Percentiles rank a stretch among this genome's conserved stretches.
phyloP scores from a whole-genome alignment of 1,284 basidiomycete species.

The Fomitopsis pinicola region DNA sequence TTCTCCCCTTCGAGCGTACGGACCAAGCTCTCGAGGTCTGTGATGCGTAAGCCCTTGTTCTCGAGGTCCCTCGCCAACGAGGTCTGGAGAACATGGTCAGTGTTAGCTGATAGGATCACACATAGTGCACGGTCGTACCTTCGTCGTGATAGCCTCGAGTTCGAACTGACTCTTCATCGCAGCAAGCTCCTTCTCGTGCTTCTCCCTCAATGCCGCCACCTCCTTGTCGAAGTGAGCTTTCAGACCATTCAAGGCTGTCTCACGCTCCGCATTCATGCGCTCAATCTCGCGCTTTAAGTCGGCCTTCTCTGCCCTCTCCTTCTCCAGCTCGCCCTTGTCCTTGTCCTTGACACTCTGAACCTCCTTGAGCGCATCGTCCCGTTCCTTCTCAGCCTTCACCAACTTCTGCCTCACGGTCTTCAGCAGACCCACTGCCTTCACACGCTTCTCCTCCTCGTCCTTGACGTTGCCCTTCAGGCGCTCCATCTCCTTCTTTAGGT shows the following conservation, averaged over 20 bases:
- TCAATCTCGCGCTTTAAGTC: conserved; percentile 60
- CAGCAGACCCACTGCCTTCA: conserved; percentile 86
- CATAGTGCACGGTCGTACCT: conserved; percentile 45
- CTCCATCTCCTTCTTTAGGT: conserved; percentile 57
- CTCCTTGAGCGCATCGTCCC: conserved; percentile 72
- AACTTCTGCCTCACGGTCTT: conserved; percentile 92
- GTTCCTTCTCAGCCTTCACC: conserved; percentile 89
- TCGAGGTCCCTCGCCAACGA: conserved; percentile 66
- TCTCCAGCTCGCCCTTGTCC: conserved; percentile 58
- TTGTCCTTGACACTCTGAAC: conserved; percentile 46
- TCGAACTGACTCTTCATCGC: conserved; percentile 71
- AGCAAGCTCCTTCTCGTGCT: conserved; percentile 69
- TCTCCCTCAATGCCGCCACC: conserved; percentile 53
- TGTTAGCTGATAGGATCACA: too few species aligned
- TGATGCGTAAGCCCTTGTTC: conserved; percentile 58
- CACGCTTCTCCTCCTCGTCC: conserved; percentile 93
- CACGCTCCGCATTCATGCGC: conserved; percentile 57
- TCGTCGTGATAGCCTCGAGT: conserved; percentile 67
- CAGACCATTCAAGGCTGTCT: conserved; percentile 64
- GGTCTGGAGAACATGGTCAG: conserved; percentile 38
- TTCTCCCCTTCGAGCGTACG: conserved; percentile 70
- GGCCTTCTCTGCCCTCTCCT: conserved; percentile 56
- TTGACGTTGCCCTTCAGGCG: conserved; percentile 63
- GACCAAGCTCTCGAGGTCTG: conserved; percentile 66
- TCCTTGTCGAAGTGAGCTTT: conserved; percentile 79